These are phyloP conservation scores for Fusarium pseudograminearum DNA, from an alignment of 2,329 filamentous ascomycete genomes.

Conservation along the genomic window DNA sequence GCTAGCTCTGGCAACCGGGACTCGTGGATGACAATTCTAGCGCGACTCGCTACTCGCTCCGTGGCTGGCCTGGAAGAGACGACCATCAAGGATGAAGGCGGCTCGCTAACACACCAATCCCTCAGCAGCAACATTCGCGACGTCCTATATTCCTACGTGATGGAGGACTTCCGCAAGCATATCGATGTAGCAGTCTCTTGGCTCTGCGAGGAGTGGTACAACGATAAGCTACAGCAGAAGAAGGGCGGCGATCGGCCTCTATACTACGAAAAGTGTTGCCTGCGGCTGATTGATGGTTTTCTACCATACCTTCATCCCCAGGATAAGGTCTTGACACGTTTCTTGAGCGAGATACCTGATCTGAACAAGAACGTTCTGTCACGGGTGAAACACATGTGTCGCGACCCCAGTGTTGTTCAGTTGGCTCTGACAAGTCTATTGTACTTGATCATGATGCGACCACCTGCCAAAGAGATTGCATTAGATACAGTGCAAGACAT, in stretches of 20 bases:
- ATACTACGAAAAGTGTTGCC: conserved; percentile 83
- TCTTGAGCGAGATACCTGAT: conserved; percentile 90
- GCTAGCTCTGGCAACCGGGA: conserved; percentile 87
- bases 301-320: conserved; percentile 90
- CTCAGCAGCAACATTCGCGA: conserved; percentile 81
- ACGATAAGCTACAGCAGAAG: conserved; percentile 71
- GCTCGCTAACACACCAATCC: conserved; percentile 53
- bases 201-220: conserved; percentile 99
- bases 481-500: conserved; percentile 75
- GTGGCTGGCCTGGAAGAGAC: conserved; percentile 75
- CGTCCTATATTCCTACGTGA: conserved; percentile 83
- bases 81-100: conserved; percentile 68
- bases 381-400: conserved; percentile 75
- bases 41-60: conserved; percentile 84
- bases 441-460: conserved; percentile 76
- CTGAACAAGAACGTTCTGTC: conserved; percentile 78
- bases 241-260: conserved; percentile 62
- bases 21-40: conserved; percentile 90
- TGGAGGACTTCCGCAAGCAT: conserved; percentile 90
- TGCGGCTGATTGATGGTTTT: conserved; percentile 88
- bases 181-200: conserved; percentile 93
- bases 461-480: conserved; percentile 71
- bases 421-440: conserved; percentile 73
- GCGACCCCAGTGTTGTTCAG: conserved; percentile 73
- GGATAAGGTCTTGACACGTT: conserved; percentile 90